A percentile compares a stretch with the other conserved stretches of the same genome.
Conservation (phyloP, 148 eudicot genomes). For the Camellia lanceoleosa region DNA sequence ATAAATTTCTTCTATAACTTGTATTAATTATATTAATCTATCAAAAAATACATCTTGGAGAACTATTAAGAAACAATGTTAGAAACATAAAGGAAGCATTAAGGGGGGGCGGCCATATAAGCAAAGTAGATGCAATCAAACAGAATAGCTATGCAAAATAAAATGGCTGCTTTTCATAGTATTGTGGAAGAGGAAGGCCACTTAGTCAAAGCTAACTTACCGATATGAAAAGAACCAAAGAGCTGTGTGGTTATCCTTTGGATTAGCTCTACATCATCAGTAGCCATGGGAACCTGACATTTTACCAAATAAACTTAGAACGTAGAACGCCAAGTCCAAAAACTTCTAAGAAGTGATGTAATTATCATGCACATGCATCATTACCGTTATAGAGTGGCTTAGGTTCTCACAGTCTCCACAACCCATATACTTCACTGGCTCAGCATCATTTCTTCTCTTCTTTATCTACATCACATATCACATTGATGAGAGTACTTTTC, state of each 20-base stretch:
- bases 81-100: no score
- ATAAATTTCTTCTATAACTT: no score
- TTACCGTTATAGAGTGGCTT: conserved; percentile 84
- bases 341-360: background rate
- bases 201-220: conserved; percentile 30
- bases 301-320: conserved; percentile 10
- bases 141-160: background rate
- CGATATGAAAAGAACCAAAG: conserved; percentile 63
- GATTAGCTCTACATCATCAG: conserved; percentile 78
- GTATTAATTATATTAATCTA: no score
- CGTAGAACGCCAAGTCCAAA: conserved; percentile 12
- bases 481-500: background rate
- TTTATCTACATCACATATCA: conserved; percentile 45
- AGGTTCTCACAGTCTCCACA: conserved; percentile 90
- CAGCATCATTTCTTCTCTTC: conserved; percentile 79
- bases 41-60: no score
- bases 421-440: conserved; percentile 94
- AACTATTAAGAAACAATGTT: no score
- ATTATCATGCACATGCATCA: background rate
- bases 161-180: background rate
- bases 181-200: background rate
- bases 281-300: conserved; percentile 75
- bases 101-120: no score
- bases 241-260: conserved; percentile 70
- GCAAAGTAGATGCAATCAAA: no score